A percentile compares a stretch with the other conserved stretches of the same genome.
Conservation (phyloP, 768 basidiomycete genomes). For the Leccinum aurantiacum region DNA sequence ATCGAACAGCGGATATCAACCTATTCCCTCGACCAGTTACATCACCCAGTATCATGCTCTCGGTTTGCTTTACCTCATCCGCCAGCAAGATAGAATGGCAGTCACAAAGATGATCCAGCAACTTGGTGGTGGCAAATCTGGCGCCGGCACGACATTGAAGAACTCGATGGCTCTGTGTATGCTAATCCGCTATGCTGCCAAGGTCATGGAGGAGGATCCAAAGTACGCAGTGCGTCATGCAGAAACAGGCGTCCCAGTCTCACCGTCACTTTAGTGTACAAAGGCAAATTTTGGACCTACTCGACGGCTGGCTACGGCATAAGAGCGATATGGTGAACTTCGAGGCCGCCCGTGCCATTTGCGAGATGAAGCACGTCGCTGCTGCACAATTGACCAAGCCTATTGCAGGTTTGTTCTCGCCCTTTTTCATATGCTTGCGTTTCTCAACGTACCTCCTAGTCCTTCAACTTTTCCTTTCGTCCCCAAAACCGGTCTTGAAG, state of each 20-base stretch:
- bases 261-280: constrained; percentile 59
- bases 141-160: constrained; percentile 80
- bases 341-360: constrained; percentile 96
- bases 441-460: constrained; percentile 46
- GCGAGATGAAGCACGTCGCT: constrained; percentile 88
- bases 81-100: constrained; percentile 98
- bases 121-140: constrained; percentile 84
- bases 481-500: constrained; percentile 92
- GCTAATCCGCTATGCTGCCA: constrained; percentile 97
- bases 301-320: constrained; percentile 94
- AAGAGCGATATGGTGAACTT: constrained; percentile 99
- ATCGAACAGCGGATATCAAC: constrained; percentile 64
- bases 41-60: constrained; percentile 97
- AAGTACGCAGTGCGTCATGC: constrained; percentile 61
- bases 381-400: constrained; percentile 78
- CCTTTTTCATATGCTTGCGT: background rate
- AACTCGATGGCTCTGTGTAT: constrained; percentile 98
- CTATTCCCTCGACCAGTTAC: constrained; percentile 84
- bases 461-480: constrained; percentile 92
- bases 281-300: constrained; percentile 87
- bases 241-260: background rate
- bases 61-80: constrained; percentile 89
- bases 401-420: constrained; percentile 68
- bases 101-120: constrained; percentile 99
- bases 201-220: constrained; percentile 97